Percentiles rank a stretch among this genome's conserved stretches.
Conservation (phyloP, 1,284 basidiomycete genomes). For the Ustilago lituana region DNA sequence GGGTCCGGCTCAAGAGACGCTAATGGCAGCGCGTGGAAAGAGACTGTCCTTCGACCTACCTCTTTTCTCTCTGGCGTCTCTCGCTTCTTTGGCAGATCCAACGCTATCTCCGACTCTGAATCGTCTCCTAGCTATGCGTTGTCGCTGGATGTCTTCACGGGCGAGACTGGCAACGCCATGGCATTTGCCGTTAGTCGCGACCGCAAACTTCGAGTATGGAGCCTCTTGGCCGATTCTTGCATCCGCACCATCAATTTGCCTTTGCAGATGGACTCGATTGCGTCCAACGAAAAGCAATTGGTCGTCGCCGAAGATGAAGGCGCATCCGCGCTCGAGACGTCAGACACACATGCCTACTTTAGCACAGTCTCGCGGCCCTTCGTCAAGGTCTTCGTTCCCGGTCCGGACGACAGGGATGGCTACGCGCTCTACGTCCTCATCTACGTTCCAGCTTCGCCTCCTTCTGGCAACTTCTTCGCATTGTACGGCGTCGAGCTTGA, state of each 20-base stretch:
- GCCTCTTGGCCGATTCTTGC: slow-evolving; percentile 58
- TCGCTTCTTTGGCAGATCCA: slow-evolving; percentile 52
- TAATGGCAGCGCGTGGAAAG: slow-evolving; percentile 51
- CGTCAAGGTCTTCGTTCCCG: slow-evolving; percentile 47
- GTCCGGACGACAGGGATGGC: slow-evolving; percentile 29
- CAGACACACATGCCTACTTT: slow-evolving; percentile 37
- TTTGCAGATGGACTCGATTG: slow-evolving; percentile 24
- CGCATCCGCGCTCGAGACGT: neutral
- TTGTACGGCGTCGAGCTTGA: slow-evolving; percentile 61
- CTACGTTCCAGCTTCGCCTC: slow-evolving; percentile 57
- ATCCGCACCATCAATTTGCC: slow-evolving; percentile 60
- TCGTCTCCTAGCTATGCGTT: slow-evolving; percentile 49
- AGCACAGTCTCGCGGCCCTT: slow-evolving; percentile 41
- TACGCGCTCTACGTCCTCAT: slow-evolving; percentile 53
- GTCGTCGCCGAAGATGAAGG: slow-evolving; percentile 27
- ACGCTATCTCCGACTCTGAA: slow-evolving; percentile 32
- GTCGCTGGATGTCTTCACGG: slow-evolving; percentile 46
- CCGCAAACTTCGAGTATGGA: slow-evolving; percentile 64
- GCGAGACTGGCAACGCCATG: slow-evolving; percentile 39
- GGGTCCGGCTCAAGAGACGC: slow-evolving; percentile 13
- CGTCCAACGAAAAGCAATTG: slow-evolving; percentile 30
- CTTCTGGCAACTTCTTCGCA: slow-evolving; percentile 56
- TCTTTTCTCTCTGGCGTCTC: slow-evolving; percentile 61
- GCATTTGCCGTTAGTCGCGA: slow-evolving; percentile 60
- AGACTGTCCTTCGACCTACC: slow-evolving; percentile 48